Conservation (phyloP, 768 basidiomycete genomes). For the Suillus spraguei region DNA sequence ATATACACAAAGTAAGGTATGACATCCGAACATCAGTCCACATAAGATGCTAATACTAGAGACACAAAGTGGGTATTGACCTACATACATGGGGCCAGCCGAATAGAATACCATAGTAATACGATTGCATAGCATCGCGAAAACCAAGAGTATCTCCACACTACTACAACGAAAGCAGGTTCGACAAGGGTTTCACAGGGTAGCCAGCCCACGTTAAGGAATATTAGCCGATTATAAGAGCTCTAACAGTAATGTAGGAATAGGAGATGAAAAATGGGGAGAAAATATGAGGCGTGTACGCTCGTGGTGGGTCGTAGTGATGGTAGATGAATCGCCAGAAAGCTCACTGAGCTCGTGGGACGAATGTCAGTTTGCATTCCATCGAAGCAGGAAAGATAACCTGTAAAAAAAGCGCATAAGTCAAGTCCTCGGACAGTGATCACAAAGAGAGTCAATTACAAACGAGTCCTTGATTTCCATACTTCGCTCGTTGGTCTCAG, state of each 20-base stretch:
- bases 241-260: constrained; percentile 16
- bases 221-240: constrained; percentile 33
- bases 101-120: constrained; percentile 13
- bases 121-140: constrained; percentile 5
- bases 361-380: constrained; percentile 75
- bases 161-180: constrained; percentile 14
- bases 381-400: constrained; percentile 77
- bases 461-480: constrained; percentile 86
- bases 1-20: not conserved
- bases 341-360: constrained; percentile 39
- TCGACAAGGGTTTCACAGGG: constrained; percentile 12
- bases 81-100: constrained; percentile 34
- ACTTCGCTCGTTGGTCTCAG: constrained; percentile 70
- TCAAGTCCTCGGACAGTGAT: constrained; percentile 4
- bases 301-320: constrained; percentile 11
- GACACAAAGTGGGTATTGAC: constrained; percentile 3
- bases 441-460: constrained; percentile 38
- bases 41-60: not conserved
- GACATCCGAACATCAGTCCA: not conserved
- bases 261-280: constrained; percentile 14
- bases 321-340: constrained; percentile 12
- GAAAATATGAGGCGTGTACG: constrained; percentile 28
- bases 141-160: constrained; percentile 15
- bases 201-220: constrained; percentile 18
- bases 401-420: constrained; percentile 34